phyloP scores from a whole-genome alignment of 768 basidiomycete genomes.

The Cyclocybe aegerita region DNA sequence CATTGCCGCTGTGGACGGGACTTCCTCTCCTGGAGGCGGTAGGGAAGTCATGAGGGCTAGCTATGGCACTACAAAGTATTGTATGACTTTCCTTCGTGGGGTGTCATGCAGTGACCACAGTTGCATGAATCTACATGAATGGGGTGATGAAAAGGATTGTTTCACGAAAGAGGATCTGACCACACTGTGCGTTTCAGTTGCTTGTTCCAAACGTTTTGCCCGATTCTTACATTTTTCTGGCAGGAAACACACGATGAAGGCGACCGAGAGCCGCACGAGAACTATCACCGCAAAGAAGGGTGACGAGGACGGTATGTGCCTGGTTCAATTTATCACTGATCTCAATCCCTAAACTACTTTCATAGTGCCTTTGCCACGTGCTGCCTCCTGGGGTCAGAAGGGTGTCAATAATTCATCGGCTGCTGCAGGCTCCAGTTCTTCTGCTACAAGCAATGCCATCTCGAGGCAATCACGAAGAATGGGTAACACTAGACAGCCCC shows the following conservation, averaged over 20 bases:
- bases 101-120: slow-evolving; percentile 80
- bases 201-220: slow-evolving; percentile 3
- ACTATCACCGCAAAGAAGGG: slow-evolving; percentile 51
- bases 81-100: slow-evolving; percentile 91
- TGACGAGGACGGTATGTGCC: slow-evolving; percentile 55
- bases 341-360: slow-evolving; percentile 8
- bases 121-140: slow-evolving; percentile 96
- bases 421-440: slow-evolving; percentile 8
- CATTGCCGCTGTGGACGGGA: slow-evolving; percentile 91
- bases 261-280: slow-evolving; percentile 70
- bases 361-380: slow-evolving; percentile 60
- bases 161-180: slow-evolving; percentile 96
- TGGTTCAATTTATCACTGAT: slow-evolving; percentile 7
- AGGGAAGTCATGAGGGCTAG: slow-evolving; percentile 90
- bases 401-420: slow-evolving; percentile 14
- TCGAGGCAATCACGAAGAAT: slow-evolving; percentile 45
- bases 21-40: slow-evolving; percentile 85
- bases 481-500: slow-evolving; percentile 44
- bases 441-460: slow-evolving; percentile 11
- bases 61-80: slow-evolving; percentile 97
- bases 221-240: slow-evolving; percentile 6
- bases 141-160: slow-evolving; percentile 98
- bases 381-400: slow-evolving; percentile 64
- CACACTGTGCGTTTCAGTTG: slow-evolving; percentile 59
- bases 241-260: slow-evolving; percentile 93